Evolutionary conservation across 176 grass and related monocot species (phyloP).

Genomic region (Pharus latifolius): DNA sequence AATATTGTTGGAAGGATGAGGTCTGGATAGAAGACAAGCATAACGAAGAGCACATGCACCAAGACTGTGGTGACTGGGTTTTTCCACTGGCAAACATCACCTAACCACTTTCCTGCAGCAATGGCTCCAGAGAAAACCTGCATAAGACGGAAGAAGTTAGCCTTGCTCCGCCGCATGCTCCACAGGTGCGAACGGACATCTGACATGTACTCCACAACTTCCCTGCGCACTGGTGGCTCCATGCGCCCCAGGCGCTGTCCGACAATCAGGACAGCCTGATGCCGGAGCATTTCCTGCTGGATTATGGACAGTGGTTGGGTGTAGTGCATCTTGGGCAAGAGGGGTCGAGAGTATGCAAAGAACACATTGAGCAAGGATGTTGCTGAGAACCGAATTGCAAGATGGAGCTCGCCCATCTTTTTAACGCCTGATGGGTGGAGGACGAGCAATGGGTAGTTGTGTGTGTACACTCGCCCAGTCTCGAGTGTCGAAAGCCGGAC

Average conservation of each 20-base stretch:
- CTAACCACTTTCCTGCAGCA: constrained; percentile 66
- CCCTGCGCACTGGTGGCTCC: constrained; percentile 75
- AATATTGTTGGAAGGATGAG: constrained; percentile 85
- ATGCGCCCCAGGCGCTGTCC: constrained; percentile 57
- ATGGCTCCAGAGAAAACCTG: constrained; percentile 63
- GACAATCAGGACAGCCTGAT: constrained; percentile 59
- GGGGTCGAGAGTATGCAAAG: constrained; percentile 54
- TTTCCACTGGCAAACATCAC: constrained; percentile 71
- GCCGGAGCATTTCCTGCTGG: constrained; percentile 67
- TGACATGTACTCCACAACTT: constrained; percentile 94
- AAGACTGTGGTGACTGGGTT: constrained; percentile 70
- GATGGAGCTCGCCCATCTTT: constrained; percentile 91
- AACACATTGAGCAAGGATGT: constrained; percentile 62
- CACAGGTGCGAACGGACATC: constrained; percentile 73
- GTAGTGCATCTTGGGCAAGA: constrained; percentile 94
- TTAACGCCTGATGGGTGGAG: constrained; percentile 82
- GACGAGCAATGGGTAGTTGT: constrained; percentile 70
- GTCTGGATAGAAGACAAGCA: constrained; percentile 82
- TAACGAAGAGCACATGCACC: constrained; percentile 67
- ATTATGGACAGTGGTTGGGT: constrained; percentile 48
- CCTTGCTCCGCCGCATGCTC: constrained; percentile 97
- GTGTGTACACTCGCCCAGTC: constrained; percentile 67
- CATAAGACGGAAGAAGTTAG: constrained; percentile 94
- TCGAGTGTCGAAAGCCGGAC: constrained; percentile 84
- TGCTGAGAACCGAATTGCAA: constrained; percentile 75